Conservation (phyloP, 139 green algal genomes). For the Edaphochlamys debaryana region DNA sequence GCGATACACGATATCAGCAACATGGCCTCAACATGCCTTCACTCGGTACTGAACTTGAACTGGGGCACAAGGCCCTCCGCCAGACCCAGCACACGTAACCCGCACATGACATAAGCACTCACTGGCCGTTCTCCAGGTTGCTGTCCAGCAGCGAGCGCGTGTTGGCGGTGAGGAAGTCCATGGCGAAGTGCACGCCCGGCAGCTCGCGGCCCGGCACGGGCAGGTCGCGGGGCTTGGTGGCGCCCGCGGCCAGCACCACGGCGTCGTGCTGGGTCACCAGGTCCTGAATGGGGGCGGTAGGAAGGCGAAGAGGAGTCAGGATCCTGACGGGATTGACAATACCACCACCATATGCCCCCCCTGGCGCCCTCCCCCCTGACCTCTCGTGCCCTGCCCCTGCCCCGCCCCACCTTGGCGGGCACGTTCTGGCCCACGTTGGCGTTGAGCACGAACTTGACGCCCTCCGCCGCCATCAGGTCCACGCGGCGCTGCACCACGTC, state of each 20-base stretch:
- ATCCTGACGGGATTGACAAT: no score
- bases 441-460: slow-evolving; percentile 85
- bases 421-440: slow-evolving; percentile 82
- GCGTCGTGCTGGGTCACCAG: slow-evolving; percentile 75
- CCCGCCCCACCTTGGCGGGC: slow-evolving; percentile 54
- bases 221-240: slow-evolving; percentile 93
- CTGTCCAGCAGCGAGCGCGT: slow-evolving; percentile 93
- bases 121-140: slow-evolving; percentile 74
- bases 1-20: background rate
- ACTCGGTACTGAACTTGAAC: no score
- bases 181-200: slow-evolving; percentile 94
- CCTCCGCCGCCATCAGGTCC: slow-evolving; percentile 93
- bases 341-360: no score
- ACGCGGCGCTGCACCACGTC: slow-evolving; percentile 93
- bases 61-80: background rate
- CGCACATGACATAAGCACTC: background rate
- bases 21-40: no score
- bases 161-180: slow-evolving; percentile 97
- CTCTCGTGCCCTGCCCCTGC: no score
- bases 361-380: no score
- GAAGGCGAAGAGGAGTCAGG: background rate
- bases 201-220: slow-evolving; percentile 81
- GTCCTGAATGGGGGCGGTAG: slow-evolving; percentile 46
- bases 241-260: slow-evolving; percentile 90
- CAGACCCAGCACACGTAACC: background rate